Conservation (phyloP, 768 basidiomycete genomes). For the Termitomyces sp. region DNA sequence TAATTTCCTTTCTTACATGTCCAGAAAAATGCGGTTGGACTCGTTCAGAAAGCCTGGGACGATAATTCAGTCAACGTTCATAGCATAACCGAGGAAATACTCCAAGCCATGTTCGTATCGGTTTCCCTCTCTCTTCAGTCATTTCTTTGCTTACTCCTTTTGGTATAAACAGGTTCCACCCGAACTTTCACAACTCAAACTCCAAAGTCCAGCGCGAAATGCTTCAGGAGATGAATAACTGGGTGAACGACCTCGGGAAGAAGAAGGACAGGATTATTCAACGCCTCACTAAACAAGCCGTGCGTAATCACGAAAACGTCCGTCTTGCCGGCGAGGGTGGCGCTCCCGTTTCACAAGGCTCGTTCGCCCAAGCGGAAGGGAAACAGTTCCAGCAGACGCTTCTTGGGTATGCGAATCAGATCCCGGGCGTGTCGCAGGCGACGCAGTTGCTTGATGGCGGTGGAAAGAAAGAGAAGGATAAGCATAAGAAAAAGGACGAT, state of each 20-base stretch:
- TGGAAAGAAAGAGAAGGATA: slow-evolving; percentile 19
- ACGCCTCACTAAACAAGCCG: slow-evolving; percentile 58
- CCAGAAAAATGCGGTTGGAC: slow-evolving; percentile 57
- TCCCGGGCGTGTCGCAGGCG: slow-evolving; percentile 44
- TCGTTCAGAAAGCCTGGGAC: slow-evolving; percentile 82
- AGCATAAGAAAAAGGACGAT: slow-evolving; percentile 16
- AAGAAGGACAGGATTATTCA: slow-evolving; percentile 43
- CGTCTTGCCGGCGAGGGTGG: slow-evolving; percentile 52
- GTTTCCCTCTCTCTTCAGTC: neutral
- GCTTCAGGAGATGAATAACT: slow-evolving; percentile 59
- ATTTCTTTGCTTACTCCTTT: too few species aligned
- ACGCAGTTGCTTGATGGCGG: slow-evolving; percentile 30
- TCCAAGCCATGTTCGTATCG: slow-evolving; percentile 55
- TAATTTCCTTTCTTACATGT: neutral
- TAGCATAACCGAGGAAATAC: slow-evolving; percentile 52
- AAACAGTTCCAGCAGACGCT: slow-evolving; percentile 42
- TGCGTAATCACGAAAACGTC: slow-evolving; percentile 69
- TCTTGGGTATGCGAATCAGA: slow-evolving; percentile 36
- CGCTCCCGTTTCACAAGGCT: slow-evolving; percentile 36
- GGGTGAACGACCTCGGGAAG: slow-evolving; percentile 48
- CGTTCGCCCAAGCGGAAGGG: slow-evolving; percentile 43
- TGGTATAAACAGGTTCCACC: slow-evolving; percentile 65
- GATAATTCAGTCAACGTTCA: slow-evolving; percentile 55
- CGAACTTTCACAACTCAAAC: slow-evolving; percentile 64
- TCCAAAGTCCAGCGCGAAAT: slow-evolving; percentile 73